Conservation (phyloP, 2,329 filamentous ascomycete species). For the Clonostachys chloroleuca region DNA sequence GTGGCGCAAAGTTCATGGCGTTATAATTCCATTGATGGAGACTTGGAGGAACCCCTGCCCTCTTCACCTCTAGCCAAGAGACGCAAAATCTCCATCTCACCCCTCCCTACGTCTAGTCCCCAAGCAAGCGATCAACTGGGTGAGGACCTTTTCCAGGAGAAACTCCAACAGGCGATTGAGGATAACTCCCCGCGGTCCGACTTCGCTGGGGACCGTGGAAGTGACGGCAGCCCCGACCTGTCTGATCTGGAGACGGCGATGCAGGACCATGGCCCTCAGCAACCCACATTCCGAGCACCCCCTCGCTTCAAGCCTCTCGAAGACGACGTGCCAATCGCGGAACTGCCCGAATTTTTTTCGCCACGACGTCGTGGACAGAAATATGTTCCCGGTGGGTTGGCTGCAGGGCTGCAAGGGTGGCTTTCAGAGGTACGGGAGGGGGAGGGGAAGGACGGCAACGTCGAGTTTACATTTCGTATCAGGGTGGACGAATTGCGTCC, state of each 20-base stretch:
- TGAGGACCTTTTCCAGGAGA: too few species aligned
- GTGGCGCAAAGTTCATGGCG: too few species aligned
- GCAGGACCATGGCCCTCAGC: constrained; percentile 14
- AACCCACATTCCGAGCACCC: constrained; percentile 29
- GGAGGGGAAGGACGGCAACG: constrained; percentile 11
- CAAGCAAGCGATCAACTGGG: too few species aligned
- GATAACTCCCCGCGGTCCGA: too few species aligned
- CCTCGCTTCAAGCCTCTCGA: constrained; percentile 32
- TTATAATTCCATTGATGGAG: not conserved
- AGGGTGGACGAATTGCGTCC: constrained; percentile 19
- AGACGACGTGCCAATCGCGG: constrained; percentile 6
- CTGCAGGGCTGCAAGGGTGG: constrained; percentile 32
- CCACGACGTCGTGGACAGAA: constrained; percentile 26
- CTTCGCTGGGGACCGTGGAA: too few species aligned
- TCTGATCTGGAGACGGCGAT: constrained; percentile 1
- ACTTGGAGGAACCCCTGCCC: not conserved
- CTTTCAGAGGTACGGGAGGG: constrained; percentile 32
- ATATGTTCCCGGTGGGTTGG: constrained; percentile 29
- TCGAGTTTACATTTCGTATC: constrained; percentile 13
- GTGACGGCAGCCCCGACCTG: too few species aligned
- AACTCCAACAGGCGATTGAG: too few species aligned
- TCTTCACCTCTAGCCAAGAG: not conserved
- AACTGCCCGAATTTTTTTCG: constrained; percentile 22
- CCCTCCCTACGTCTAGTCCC: not conserved
- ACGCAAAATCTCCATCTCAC: not conserved